Evolutionary conservation across 2,329 filamentous ascomycete species (phyloP).

Genomic region (Penicillium oxalicum): DNA sequence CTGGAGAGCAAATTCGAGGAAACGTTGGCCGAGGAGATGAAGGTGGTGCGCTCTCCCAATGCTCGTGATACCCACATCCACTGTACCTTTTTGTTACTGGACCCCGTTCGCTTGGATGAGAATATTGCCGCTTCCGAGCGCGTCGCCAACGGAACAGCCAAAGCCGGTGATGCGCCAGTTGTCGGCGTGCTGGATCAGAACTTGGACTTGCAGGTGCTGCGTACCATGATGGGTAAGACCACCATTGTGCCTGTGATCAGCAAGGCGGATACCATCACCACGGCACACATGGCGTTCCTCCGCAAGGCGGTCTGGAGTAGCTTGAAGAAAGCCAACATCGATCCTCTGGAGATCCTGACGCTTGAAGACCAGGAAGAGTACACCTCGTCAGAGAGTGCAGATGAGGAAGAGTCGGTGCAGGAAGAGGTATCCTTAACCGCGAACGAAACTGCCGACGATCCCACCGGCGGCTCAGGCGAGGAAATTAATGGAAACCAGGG

Average conservation of each 20-base stretch:
- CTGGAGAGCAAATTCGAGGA: conserved; percentile 98
- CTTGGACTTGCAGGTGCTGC: conserved; percentile 83
- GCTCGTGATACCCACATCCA: conserved; percentile 96
- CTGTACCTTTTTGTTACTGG: conserved; percentile 85
- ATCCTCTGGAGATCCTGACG: conserved; percentile 80
- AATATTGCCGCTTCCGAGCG: conserved; percentile 67
- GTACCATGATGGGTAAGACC: conserved; percentile 83
- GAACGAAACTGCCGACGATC: conserved; percentile 20
- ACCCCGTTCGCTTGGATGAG: conserved; percentile 76
- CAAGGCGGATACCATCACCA: conserved; percentile 96
- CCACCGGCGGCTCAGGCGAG: conserved; percentile 11
- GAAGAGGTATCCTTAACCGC: conserved; percentile 19
- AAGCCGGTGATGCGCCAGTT: conserved; percentile 37
- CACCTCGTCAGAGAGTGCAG: conserved; percentile 44
- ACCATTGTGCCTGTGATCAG: conserved; percentile 92
- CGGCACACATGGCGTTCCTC: conserved; percentile 83
- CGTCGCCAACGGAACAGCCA: conserved; percentile 49
- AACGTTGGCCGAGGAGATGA: conserved; percentile 95
- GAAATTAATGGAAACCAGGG: conserved; percentile 12
- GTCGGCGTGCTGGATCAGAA: conserved; percentile 75
- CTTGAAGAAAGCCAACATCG: conserved; percentile 76
- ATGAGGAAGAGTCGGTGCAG: conserved; percentile 34
- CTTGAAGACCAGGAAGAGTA: conserved; percentile 69
- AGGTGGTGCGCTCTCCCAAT: conserved; percentile 86
- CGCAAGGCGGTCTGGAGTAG: conserved; percentile 88